Conservation (phyloP, 2,329 filamentous ascomycete species). For the Microthyrium microscopicum region DNA sequence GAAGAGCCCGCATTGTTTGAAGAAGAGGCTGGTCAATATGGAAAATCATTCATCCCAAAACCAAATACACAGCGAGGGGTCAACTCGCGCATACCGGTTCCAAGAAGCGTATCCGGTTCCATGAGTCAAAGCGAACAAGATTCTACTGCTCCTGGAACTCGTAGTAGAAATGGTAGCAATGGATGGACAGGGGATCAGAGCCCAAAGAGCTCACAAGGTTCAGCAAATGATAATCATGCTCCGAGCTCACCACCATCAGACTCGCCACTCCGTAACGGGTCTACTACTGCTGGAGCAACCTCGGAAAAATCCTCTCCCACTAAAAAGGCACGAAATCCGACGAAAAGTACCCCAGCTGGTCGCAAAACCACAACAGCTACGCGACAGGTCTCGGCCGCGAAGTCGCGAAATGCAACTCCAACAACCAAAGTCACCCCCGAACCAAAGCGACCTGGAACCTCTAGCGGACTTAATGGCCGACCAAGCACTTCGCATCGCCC, state of each 20-base stretch:
- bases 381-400: too few species aligned
- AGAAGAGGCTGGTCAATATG: too few species aligned
- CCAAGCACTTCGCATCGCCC: conserved; percentile 55
- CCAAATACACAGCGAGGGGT: too few species aligned
- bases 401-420: conserved; percentile 11
- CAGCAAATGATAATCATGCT: conserved; percentile 32
- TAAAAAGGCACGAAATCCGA: too few species aligned
- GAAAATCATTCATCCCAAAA: too few species aligned
- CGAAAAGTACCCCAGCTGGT: background rate
- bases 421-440: conserved; percentile 15
- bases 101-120: too few species aligned
- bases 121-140: too few species aligned
- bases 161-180: conserved; percentile 42
- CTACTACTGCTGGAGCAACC: too few species aligned
- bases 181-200: conserved; percentile 55
- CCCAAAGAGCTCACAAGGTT: conserved; percentile 33
- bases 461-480: conserved; percentile 35
- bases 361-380: background rate
- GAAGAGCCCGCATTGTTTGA: conserved; percentile 13
- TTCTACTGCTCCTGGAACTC: too few species aligned
- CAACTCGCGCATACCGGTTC: conserved; percentile 71
- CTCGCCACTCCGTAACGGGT: too few species aligned
- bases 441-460: conserved; percentile 42
- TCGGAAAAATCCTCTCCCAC: too few species aligned
- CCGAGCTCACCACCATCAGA: too few species aligned